Evolutionary conservation across 73 alveolate species (phyloP), one percentile per base, ranked within the genome.

Genomic region (Blepharisma stoltei): DNA sequence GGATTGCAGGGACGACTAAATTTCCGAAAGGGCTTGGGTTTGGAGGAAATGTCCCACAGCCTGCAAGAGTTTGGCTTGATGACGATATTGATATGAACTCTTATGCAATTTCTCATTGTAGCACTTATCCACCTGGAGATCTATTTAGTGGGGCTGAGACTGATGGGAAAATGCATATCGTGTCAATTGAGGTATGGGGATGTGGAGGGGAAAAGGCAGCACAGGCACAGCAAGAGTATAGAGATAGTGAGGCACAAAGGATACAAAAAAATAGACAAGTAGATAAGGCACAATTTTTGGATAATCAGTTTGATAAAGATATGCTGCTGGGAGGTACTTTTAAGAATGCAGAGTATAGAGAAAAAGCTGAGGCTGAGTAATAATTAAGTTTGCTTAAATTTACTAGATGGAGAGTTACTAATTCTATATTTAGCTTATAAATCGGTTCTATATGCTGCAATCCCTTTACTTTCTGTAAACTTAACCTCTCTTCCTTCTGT

Each of bases 171-270:
- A 60, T 60, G 45, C 14, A 8, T 14, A 60, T 60, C 14, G 45
- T 60, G 6, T 9, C 14, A 8, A 60, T 60, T 9, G 73, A 60
- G 23, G 23, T 60, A 14, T 60, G 73, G 73, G 73, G 73, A 2
- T 60, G 73, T 60, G 73, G 73, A 5, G 73, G 73, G 2, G 73
- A 60, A 25, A 60, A 25, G 14, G 73, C 73, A 18, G 18, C 23
- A 18, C 49, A 60, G 23, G 23, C 49, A 1, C 73, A 60, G 46
- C 38, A 20, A 25, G 23, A 60, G 45, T 14, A 14, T 18, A 60
- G 23, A 5, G 23, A 60, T 14, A 25, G 73, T 5, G 73, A 60
- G 18, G 73, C 14, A 60, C 14, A 8, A 8, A n/a, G 73, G 5
- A 25, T 25, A 20, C 14, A 11, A n/a, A 60, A 60, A 8, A 38